Percentiles rank a stretch among this genome's conserved stretches.
phyloP scores from a whole-genome alignment of 768 basidiomycete genomes.

The Panellus pusillus region DNA sequence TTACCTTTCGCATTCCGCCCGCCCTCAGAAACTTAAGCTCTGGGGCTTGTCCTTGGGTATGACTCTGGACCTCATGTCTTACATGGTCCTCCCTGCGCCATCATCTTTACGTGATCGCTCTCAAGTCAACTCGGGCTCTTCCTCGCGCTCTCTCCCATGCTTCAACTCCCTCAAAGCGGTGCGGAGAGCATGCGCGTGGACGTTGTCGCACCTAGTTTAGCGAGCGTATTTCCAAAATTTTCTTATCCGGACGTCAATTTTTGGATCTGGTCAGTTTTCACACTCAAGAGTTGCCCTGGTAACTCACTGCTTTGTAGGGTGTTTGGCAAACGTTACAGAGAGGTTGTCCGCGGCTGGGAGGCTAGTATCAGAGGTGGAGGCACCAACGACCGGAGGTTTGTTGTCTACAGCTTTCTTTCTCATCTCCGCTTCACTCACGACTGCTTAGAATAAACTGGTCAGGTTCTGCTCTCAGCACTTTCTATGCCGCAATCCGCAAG shows the following conservation, averaged over 20 bases:
- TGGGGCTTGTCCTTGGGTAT: constrained; percentile 98
- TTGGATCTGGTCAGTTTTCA: constrained; percentile 82
- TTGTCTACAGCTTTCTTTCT: constrained; percentile 5
- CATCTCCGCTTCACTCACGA: constrained; percentile 7
- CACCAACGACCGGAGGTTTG: constrained; percentile 72
- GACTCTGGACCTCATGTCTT: constrained; percentile 90
- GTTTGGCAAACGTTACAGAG: constrained; percentile 92
- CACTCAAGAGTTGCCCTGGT: neutral
- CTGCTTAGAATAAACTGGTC: constrained; percentile 88
- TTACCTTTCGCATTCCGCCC: constrained; percentile 25
- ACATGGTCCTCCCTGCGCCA: constrained; percentile 66
- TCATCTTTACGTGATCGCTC: constrained; percentile 24
- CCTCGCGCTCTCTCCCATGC: constrained; percentile 42
- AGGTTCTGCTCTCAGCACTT: constrained; percentile 86
- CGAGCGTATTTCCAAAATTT: constrained; percentile 91
- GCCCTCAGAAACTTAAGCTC: constrained; percentile 65
- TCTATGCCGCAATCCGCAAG: constrained; percentile 93
- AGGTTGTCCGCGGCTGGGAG: constrained; percentile 93
- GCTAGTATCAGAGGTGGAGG: constrained; percentile 75
- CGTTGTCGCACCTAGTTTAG: constrained; percentile 69
- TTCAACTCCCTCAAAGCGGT: constrained; percentile 56
- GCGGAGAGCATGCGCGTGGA: constrained; percentile 60
- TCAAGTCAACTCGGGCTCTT: constrained; percentile 26
- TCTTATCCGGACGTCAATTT: constrained; percentile 98
- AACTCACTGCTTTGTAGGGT: constrained; percentile 49